Percentiles rank a stretch among this genome's conserved stretches.
These are phyloP conservation scores for Tetrapisispora iriomotensis DNA, from an alignment of 805 yeast species.

Conservation along the genomic window DNA sequence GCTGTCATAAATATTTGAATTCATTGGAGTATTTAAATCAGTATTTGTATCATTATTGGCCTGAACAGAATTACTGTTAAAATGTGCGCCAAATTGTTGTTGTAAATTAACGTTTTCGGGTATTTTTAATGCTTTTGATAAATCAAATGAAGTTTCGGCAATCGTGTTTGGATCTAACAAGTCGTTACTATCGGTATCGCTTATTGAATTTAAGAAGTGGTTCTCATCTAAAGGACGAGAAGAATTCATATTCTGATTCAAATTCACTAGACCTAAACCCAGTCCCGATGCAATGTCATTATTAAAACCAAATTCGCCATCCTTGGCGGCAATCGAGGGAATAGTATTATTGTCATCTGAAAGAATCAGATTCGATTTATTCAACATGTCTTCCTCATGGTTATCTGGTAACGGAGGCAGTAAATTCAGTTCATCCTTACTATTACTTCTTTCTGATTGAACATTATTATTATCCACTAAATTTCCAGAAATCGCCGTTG, in stretches of 20 bases:
- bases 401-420: constrained; percentile 17
- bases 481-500: too few species aligned
- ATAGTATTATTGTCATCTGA: not conserved
- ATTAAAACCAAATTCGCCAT: too few species aligned
- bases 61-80: constrained; percentile 1
- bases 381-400: constrained; percentile 4
- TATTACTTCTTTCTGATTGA: constrained; percentile 2
- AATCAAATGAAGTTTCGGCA: constrained; percentile 18
- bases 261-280: not conserved
- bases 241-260: not conserved
- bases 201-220: not conserved
- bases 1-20: not conserved
- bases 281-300: not conserved
- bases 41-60: not conserved
- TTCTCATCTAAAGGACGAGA: not conserved
- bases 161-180: constrained; percentile 4
- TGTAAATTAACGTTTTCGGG: constrained; percentile 1
- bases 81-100: not conserved
- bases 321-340: not conserved
- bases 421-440: constrained; percentile 15
- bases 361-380: constrained; percentile 4
- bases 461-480: too few species aligned
- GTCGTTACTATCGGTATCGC: constrained; percentile 1
- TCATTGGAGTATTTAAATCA: not conserved
- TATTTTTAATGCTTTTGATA: constrained; percentile 25